phyloP scores from a whole-genome alignment of 2,329 filamentous ascomycete species.

The Epichloe bromicola region DNA sequence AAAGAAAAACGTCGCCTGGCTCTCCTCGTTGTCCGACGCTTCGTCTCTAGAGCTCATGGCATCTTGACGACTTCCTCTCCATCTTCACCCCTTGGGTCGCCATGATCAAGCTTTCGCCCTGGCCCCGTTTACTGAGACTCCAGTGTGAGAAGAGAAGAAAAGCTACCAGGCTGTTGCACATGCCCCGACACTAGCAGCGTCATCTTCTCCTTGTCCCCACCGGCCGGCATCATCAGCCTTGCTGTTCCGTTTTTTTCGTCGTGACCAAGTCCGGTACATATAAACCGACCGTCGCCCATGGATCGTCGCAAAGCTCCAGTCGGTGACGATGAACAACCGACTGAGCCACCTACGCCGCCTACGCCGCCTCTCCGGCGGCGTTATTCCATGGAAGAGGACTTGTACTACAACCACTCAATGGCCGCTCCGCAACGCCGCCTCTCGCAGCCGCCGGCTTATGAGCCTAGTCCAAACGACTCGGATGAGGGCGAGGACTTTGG shows the following conservation, averaged over 20 bases:
- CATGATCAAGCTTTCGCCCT: constrained; percentile 20
- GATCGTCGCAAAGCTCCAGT: constrained; percentile 17
- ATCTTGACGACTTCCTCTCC: background rate
- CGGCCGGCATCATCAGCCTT: background rate
- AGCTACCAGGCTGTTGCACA: background rate
- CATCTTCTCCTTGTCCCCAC: background rate
- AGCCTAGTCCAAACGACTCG: constrained; percentile 11
- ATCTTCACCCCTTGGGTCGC: constrained; percentile 22
- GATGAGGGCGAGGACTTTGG: constrained; percentile 3
- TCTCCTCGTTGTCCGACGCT: too few species aligned
- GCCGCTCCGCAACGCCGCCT: constrained; percentile 29
- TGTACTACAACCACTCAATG: constrained; percentile 40
- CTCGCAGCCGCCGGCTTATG: constrained; percentile 35
- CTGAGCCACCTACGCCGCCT: constrained; percentile 16
- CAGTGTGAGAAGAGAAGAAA: constrained; percentile 8
- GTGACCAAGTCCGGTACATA: constrained; percentile 8
- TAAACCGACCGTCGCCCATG: constrained; percentile 18
- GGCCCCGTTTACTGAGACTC: constrained; percentile 22
- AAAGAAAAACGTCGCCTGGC: too few species aligned
- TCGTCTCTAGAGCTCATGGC: background rate
- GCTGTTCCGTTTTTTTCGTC: constrained; percentile 1
- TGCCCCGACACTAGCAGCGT: constrained; percentile 1
- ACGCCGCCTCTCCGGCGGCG: constrained; percentile 25
- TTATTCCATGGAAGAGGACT: constrained; percentile 42
- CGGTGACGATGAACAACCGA: constrained; percentile 21